Evolutionary conservation across 2,329 filamentous ascomycete species (phyloP).

Genomic region (Ophiobolus disseminans): DNA sequence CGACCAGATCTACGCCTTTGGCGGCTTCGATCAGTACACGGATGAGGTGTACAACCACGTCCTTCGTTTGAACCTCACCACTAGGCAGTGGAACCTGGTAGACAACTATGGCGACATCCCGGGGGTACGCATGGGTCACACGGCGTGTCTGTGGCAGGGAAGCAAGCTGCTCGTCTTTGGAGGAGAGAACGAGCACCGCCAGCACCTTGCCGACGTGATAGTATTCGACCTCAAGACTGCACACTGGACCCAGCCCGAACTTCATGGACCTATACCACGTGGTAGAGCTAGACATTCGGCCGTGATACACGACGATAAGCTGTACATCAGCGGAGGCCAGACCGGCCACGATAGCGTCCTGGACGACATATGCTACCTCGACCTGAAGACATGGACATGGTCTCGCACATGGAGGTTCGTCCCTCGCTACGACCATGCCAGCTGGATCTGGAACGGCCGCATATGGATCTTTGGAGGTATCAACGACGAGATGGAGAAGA

Average conservation of each 20-base stretch:
- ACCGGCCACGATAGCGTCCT: conserved; percentile 92
- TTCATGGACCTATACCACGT: conserved; percentile 83
- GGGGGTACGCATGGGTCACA: conserved; percentile 98
- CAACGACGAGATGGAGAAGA: conserved; percentile 95
- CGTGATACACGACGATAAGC: conserved; percentile 92
- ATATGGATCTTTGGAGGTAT: conserved; percentile 97
- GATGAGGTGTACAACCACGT: conserved; percentile 99
- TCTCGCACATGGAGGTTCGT: conserved; percentile 96
- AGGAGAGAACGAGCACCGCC: conserved; percentile 96
- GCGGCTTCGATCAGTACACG: conserved; percentile 97
- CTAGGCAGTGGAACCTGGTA: conserved; percentile 91
- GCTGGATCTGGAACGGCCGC: conserved; percentile 89
- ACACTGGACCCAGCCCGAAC: conserved; percentile 91
- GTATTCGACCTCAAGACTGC: conserved; percentile 94
- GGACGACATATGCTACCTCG: conserved; percentile 95
- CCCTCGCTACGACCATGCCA: conserved; percentile 91
- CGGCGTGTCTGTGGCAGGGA: conserved; percentile 89
- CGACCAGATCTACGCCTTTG: conserved; percentile 97
- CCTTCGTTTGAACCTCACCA: conserved; percentile 82
- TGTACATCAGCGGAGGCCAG: conserved; percentile 95
- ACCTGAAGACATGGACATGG: conserved; percentile 98
- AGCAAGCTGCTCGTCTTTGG: conserved; percentile 97
- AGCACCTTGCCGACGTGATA: conserved; percentile 93
- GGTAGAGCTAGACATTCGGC: conserved; percentile 92
- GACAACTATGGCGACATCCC: conserved; percentile 99